A percentile compares a stretch with the other conserved stretches of the same genome.
Conservation (phyloP, 768 basidiomycete genomes). For the Gelatoporia subvermispora region DNA sequence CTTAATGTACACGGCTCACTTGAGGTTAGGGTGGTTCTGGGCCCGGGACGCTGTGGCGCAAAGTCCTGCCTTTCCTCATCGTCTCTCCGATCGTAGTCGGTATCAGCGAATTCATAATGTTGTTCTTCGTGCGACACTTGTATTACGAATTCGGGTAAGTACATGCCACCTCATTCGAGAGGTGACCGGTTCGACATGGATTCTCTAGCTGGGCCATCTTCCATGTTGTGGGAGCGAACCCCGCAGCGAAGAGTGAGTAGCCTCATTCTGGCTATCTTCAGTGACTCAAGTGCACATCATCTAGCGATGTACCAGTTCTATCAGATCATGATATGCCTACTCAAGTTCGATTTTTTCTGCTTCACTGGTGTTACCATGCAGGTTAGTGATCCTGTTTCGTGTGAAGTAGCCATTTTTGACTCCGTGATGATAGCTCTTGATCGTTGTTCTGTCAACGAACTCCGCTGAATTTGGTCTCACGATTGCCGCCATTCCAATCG, state of each 20-base stretch:
- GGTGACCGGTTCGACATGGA: background rate
- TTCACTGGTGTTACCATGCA: slow-evolving; percentile 89
- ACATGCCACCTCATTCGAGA: background rate
- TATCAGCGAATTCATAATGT: slow-evolving; percentile 58
- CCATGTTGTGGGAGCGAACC: slow-evolving; percentile 83
- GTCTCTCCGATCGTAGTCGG: slow-evolving; percentile 68
- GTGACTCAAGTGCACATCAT: background rate
- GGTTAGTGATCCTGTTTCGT: slow-evolving; percentile 31
- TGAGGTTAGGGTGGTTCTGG: slow-evolving; percentile 45
- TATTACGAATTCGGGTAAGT: slow-evolving; percentile 81
- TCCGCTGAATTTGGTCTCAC: slow-evolving; percentile 81
- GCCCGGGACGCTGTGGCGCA: slow-evolving; percentile 51
- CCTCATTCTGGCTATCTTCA: background rate
- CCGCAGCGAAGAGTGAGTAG: slow-evolving; percentile 71
- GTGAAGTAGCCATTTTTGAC: background rate
- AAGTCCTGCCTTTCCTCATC: slow-evolving; percentile 63
- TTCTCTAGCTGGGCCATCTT: slow-evolving; percentile 78
- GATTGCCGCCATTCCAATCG: slow-evolving; percentile 77
- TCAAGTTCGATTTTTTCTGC: slow-evolving; percentile 89
- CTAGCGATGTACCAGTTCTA: slow-evolving; percentile 86
- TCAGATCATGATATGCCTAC: slow-evolving; percentile 80
- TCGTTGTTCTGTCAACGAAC: slow-evolving; percentile 59
- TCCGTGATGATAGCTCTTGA: slow-evolving; percentile 56
- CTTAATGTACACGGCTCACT: background rate
- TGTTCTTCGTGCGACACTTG: slow-evolving; percentile 66